Base-by-base conservation (phyloP, 345 rosid genomes). In the Erucastrum elatum region DNA sequence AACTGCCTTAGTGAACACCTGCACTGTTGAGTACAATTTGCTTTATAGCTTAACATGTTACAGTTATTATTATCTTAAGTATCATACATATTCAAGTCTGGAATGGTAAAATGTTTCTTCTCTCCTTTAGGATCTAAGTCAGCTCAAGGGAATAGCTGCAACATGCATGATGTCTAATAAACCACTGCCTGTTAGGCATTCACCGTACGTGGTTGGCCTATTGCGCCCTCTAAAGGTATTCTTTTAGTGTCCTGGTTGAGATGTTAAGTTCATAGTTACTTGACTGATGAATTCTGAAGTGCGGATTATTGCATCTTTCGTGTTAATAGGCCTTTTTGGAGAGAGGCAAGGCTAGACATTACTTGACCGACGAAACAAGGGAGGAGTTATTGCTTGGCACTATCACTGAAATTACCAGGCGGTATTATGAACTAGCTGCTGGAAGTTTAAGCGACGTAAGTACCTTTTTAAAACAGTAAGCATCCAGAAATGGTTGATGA, bases 361-460 rank as follows among this genome's bases (percentile, higher is more conserved):
- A 41, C 13, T 41, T 10, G 49, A 41, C 49, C 49, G 13, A 41
- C 49, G n/a, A 41, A 41, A 41, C 49, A 41, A 41, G 13, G 4
- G 55, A 46, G 85, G 88, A 83, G 53, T 78, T 95, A 49, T 75
- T 88, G 70, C 73, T 83, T 53, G 75, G 83, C 77, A 82, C 89
- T 75, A 90, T 87, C 66, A 85, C 88, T 56, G 90, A 89, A 77
- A 89, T 96, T 72, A 93, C 94, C 27, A 65, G 85, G 73, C 86
- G 90, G 41, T 96, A 96, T 84, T 80, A 87, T 84, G 97, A 93
- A 74, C 77, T 88, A 72, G 96, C 93, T 60, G 82, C 89, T 65
- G 97, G 90, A 63, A 88, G 88, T 33, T 89, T 93, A 75, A 89
- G 84, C 39, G 87, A 86, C 91, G 99, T 95, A 30, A 84, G 96